Evolutionary conservation across 108 stramenopile genomes (phyloP), one percentile per base, ranked within the genome.

Genomic region (Cyclostephanos invisitatus): DNA sequence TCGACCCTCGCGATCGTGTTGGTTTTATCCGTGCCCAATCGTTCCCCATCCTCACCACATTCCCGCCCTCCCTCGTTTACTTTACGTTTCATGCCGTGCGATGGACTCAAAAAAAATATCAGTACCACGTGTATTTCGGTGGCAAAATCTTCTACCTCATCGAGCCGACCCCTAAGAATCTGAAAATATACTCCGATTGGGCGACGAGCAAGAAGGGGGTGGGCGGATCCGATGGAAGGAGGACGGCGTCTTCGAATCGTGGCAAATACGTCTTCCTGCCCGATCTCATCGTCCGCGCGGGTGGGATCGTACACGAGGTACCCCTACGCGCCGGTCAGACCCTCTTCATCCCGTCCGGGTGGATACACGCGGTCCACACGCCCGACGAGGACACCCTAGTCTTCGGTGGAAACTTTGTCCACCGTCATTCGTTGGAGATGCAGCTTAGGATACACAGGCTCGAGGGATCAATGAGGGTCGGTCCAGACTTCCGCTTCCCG

Each of bases 311-410:
- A 59, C 32, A 73, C 17, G 69, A 82, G 22, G 74, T 96, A 10
- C 58, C 66, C 22, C 55, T 97, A n/a, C 27, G 78, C 42, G 68
- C 71, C 2, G 84, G 88, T 10, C 84, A 96, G 74, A 97, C 97
- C 2, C 35, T 97, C 14, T 62, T 94, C 21, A 95, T 97, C 40
- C 40, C 44, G 15, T 46, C 44, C 15, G 97, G 92, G 36, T 97
- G 96, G 96, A 96, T 97, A 64, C 97, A 97, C 84, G 91, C 87
- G 2, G 97, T 97, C 5, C 96, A 88, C 70, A 97, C 97, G 32
- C 94, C 97, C 3, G 64, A 24, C 53, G 44, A 70, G 21, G 93
- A 96, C 64, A 77, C 85, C 17, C 48, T 98, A 11, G 96, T 96
- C 14, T 87, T 98, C 56, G 97, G 96, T 17, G 96, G 96, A 1